These are phyloP conservation scores for Alternaria postmessia DNA, from an alignment of 2,329 filamentous ascomycete genomes.

Conservation along the genomic window DNA sequence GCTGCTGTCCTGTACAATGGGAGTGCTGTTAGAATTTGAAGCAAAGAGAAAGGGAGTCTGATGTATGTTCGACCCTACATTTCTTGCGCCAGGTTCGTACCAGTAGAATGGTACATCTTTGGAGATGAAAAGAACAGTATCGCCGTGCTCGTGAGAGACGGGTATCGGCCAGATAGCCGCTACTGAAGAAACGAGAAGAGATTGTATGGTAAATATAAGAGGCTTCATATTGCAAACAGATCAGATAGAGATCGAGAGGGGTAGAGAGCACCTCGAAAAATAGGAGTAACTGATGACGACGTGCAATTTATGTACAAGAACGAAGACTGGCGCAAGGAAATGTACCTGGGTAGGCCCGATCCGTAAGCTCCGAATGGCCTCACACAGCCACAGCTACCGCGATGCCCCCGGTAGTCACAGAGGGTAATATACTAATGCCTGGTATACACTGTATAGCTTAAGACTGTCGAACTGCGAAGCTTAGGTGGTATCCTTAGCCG, in stretches of 20 bases:
- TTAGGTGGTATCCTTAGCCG: background rate
- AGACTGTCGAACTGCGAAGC: background rate
- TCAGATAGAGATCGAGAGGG: background rate
- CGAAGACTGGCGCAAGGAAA: conserved; percentile 24
- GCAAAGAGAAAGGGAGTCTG: conserved; percentile 23
- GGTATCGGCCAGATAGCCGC: conserved; percentile 56
- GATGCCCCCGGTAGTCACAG: background rate
- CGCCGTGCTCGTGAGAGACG: conserved; percentile 47
- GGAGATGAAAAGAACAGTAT: conserved; percentile 52
- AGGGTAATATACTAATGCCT: background rate
- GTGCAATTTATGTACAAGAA: conserved; percentile 7
- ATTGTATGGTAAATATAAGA: conserved; percentile 12
- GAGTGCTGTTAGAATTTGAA: conserved; percentile 30
- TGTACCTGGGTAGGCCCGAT: conserved; percentile 7
- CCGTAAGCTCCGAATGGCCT: background rate
- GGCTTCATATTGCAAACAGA: conserved; percentile 34
- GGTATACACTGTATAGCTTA: background rate
- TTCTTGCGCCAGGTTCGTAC: conserved; percentile 47
- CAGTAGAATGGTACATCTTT: conserved; percentile 47
- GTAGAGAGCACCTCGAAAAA: background rate
- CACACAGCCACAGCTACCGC: background rate
- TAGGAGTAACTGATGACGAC: background rate
- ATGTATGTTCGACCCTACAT: conserved; percentile 37
- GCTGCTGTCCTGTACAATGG: conserved; percentile 17
- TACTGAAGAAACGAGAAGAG: conserved; percentile 34